Evolutionary conservation across 176 grass and related monocot species (phyloP), one percentile per base, ranked within the genome.

Genomic region (Tillandsia fasciculata): DNA sequence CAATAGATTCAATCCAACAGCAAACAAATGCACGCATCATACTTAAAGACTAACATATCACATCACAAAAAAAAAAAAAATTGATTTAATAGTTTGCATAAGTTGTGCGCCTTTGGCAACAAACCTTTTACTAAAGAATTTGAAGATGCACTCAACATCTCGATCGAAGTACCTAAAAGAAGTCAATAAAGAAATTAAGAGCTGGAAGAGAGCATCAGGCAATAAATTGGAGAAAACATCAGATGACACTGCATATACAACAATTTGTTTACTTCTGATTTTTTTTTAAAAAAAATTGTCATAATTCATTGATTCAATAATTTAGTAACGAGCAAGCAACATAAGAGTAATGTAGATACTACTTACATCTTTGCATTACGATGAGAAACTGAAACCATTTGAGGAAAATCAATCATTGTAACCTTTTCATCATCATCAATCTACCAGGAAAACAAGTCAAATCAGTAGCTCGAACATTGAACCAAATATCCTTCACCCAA

Each of bases 381-480:
- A 78, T 92, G 89, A 26, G 86, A 87, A 82, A 92, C 94, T 71
- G 94, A 97, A 49, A 97, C 94, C 94, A 92, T 92, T 77, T 97
- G 94, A 26, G 86, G 94, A 66, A 97, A 97, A 80, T 97, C 94
- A 58, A 97, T 97, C 80, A 97, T 69, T 0, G 89, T 92, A 63
- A 92, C 74, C 22, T 85, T 90, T 74, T 92, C 94, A 83, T 87
- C 78, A 67, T 90, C 89, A 50, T 90, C 86, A 68, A 97, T 90
- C 94, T 97, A 71, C 22, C 74, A 76, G 17, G 65, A 51, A 42
- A 81, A 65, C 48, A 79, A 51, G 13, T 68, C 17, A 9, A 49
- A 77, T 48, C 15, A 78, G 64, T 64, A 63, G 11, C 53, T 42
- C 33, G 4, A 42, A 42, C 33, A 42, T 42, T 6, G 33, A 42